phyloP scores from a whole-genome alignment of 345 rosid species.

The Limnanthes douglasii region DNA sequence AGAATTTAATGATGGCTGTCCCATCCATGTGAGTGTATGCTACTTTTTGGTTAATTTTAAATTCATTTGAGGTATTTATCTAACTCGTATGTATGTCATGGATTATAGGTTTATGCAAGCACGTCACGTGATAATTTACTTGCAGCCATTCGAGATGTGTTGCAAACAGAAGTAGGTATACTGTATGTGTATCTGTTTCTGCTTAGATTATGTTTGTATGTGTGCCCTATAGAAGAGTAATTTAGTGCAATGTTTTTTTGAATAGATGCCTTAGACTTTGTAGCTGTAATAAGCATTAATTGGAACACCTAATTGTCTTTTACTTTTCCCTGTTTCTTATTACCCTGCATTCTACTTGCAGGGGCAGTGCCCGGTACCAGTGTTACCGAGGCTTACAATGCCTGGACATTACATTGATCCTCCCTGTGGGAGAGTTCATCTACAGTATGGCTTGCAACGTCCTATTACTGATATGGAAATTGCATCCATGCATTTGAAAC shows the following conservation, averaged over 20 bases:
- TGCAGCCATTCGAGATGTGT: slow-evolving; percentile 89
- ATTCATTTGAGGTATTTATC: slow-evolving; percentile 10
- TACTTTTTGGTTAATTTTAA: slow-evolving; percentile 4
- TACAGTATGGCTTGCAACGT: slow-evolving; percentile 33
- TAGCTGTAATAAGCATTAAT: no score
- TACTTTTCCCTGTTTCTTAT: no score
- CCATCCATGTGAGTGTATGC: slow-evolving; percentile 67
- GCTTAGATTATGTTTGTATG: no score
- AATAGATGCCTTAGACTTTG: no score
- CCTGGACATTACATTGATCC: slow-evolving; percentile 99
- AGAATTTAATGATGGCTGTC: slow-evolving; percentile 92
- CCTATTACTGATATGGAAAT: slow-evolving; percentile 53
- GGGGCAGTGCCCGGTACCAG: slow-evolving; percentile 79
- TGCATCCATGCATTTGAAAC: slow-evolving; percentile 79
- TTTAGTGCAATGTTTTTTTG: no score
- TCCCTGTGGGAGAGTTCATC: slow-evolving; percentile 85
- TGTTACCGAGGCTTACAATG: slow-evolving; percentile 92
- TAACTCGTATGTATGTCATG: slow-evolving; percentile 13
- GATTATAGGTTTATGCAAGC: slow-evolving; percentile 73
- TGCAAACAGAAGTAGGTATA: slow-evolving; percentile 91
- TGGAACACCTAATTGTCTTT: no score
- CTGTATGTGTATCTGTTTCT: no score
- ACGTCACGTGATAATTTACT: slow-evolving; percentile 92
- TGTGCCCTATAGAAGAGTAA: slow-evolving; percentile 14
- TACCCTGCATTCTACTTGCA: slow-evolving; percentile 24